Conservation (phyloP, 169 alveolate genomes). For the Eimeria zaria region DNA sequence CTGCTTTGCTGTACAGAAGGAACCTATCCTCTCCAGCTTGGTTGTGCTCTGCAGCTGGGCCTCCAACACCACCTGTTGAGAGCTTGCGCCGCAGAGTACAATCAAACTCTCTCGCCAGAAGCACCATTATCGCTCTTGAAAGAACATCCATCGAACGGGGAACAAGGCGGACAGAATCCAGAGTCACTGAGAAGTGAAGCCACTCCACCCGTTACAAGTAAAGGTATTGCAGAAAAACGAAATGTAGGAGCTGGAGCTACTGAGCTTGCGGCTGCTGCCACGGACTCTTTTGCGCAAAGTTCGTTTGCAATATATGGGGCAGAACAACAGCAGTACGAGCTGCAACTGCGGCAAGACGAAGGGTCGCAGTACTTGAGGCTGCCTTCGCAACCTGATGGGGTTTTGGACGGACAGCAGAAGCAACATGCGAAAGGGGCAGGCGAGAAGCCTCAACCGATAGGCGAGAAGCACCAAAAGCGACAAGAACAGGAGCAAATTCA, state of each 20-base stretch:
- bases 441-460: neutral
- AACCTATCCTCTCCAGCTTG: neutral
- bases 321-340: conserved; percentile 11
- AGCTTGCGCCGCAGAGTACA: neutral
- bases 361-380: neutral
- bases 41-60: neutral
- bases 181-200: neutral
- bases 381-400: neutral
- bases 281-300: neutral
- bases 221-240: neutral
- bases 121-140: neutral
- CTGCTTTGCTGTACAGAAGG: conserved; percentile 49
- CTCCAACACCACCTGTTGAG: neutral
- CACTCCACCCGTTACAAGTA: neutral
- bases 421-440: neutral
- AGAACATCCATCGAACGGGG: neutral
- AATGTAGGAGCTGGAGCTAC: neutral
- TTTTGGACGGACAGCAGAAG: neutral
- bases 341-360: conserved; percentile 23
- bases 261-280: neutral
- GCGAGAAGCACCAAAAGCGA: neutral
- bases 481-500: neutral
- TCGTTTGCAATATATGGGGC: neutral
- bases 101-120: neutral
- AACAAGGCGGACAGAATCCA: neutral